Evolutionary conservation across 2,329 filamentous ascomycete species (phyloP).

Genomic region (Pseudogymnoascus destructans): DNA sequence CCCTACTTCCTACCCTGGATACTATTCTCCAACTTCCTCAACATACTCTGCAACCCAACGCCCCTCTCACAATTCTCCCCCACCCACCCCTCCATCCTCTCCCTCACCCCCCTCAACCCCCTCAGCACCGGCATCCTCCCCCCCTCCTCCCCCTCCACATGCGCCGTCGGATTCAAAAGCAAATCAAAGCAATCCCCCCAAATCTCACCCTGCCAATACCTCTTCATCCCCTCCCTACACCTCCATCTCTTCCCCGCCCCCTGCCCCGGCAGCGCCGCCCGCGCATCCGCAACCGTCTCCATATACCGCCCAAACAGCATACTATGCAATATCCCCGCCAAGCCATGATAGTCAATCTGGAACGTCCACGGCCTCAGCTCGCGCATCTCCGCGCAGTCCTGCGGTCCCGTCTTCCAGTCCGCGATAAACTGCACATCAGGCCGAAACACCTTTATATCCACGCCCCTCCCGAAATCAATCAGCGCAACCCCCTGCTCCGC

Average conservation of each 20-base stretch:
- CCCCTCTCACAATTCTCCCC: slow-evolving; percentile 73
- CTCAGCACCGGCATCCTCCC: slow-evolving; percentile 58
- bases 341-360: slow-evolving; percentile 90
- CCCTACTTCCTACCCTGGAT: slow-evolving; percentile 16
- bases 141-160: slow-evolving; percentile 51
- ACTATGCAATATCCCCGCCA: slow-evolving; percentile 77
- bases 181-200: slow-evolving; percentile 77
- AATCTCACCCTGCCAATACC: slow-evolving; percentile 93
- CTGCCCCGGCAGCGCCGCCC: background rate
- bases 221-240: slow-evolving; percentile 71
- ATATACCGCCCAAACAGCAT: slow-evolving; percentile 94
- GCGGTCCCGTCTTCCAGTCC: slow-evolving; percentile 79
- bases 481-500: slow-evolving; percentile 63
- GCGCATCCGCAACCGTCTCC: slow-evolving; percentile 52
- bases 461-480: slow-evolving; percentile 89
- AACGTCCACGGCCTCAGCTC: slow-evolving; percentile 93
- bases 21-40: slow-evolving; percentile 45
- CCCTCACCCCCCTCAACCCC: slow-evolving; percentile 54
- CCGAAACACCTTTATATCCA: slow-evolving; percentile 80
- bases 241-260: slow-evolving; percentile 54
- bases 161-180: slow-evolving; percentile 65
- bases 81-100: slow-evolving; percentile 75
- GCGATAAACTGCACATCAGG: slow-evolving; percentile 76
- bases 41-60: slow-evolving; percentile 53
- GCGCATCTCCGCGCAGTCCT: slow-evolving; percentile 91